Evolutionary conservation across 2,329 filamentous ascomycete genomes (phyloP).

Genomic region (Ilyonectria destructans): DNA sequence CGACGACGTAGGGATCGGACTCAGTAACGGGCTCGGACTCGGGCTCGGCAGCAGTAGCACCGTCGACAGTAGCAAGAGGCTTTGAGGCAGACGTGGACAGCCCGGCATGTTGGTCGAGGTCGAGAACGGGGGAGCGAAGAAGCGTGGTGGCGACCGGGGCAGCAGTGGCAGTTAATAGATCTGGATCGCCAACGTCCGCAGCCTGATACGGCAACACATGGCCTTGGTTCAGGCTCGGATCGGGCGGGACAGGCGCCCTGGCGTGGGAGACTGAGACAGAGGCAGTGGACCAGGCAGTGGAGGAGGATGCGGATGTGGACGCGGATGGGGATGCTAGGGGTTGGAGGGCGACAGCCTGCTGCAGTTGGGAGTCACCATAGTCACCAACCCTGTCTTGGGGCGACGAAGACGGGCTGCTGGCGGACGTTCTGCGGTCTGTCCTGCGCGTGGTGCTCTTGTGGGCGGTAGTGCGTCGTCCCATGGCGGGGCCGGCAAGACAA

Average conservation of each 20-base stretch:
- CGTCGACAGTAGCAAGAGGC: conserved; percentile 26
- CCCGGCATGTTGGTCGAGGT: conserved; percentile 36
- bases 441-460: conserved; percentile 43
- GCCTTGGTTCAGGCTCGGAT: conserved; percentile 42
- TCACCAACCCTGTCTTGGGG: conserved; percentile 45
- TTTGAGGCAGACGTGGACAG: conserved; percentile 28
- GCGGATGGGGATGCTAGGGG: conserved; percentile 48
- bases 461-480: conserved; percentile 46
- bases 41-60: conserved; percentile 21
- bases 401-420: conserved; percentile 41
- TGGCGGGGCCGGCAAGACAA: conserved; percentile 45
- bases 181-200: conserved; percentile 45
- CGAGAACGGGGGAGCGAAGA: conserved; percentile 30
- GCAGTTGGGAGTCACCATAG: conserved; percentile 46
- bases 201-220: conserved; percentile 48
- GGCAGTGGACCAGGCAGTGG: conserved; percentile 46
- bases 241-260: conserved; percentile 38
- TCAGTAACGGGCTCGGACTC: conserved; percentile 16
- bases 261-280: conserved; percentile 48
- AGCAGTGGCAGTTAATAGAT: conserved; percentile 44
- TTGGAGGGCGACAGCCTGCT: conserved; percentile 53
- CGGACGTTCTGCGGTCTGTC: conserved; percentile 31
- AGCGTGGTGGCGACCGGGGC: conserved; percentile 30
- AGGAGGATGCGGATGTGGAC: conserved; percentile 42
- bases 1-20: conserved; percentile 24